phyloP scores from a whole-genome alignment of 768 basidiomycete genomes.

The Calocybe indica region DNA sequence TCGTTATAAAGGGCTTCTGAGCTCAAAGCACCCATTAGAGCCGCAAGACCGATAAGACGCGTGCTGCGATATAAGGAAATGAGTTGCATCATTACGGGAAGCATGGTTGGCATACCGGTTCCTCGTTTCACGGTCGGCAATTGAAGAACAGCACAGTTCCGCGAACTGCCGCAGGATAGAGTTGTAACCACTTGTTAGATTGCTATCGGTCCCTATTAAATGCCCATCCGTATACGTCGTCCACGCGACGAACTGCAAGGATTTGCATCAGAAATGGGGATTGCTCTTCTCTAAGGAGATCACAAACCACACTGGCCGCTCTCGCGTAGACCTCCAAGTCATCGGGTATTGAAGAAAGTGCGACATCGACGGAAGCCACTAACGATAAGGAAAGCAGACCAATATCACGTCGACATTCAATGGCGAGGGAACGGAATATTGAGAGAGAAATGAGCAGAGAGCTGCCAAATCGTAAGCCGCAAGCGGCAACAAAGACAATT shows the following conservation, averaged over 20 bases:
- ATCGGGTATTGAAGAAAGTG: slow-evolving; percentile 44
- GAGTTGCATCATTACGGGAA: neutral
- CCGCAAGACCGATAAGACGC: slow-evolving; percentile 81
- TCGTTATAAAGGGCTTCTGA: slow-evolving; percentile 82
- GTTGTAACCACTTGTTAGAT: slow-evolving; percentile 65
- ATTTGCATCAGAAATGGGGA: neutral
- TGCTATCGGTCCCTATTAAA: slow-evolving; percentile 71
- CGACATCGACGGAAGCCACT: slow-evolving; percentile 55
- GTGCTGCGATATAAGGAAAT: slow-evolving; percentile 40
- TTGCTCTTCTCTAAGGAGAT: neutral
- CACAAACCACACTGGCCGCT: slow-evolving; percentile 74
- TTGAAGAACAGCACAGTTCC: slow-evolving; percentile 44
- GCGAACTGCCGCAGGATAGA: slow-evolving; percentile 62
- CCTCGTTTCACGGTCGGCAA: slow-evolving; percentile 60
- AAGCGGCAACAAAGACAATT: neutral
- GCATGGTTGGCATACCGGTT: slow-evolving; percentile 49
- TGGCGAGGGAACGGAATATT: slow-evolving; percentile 75
- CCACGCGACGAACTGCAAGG: slow-evolving; percentile 80
- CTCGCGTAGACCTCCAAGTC: slow-evolving; percentile 76
- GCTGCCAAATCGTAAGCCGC: slow-evolving; percentile 27
- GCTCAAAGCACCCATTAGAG: slow-evolving; percentile 71
- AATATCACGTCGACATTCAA: slow-evolving; percentile 84
- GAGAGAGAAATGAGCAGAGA: slow-evolving; percentile 78
- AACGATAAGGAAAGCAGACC: slow-evolving; percentile 67
- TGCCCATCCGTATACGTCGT: slow-evolving; percentile 88